Base-by-base conservation (phyloP, 2,329 filamentous ascomycete genomes). In the Aspergillus neoniger region DNA sequence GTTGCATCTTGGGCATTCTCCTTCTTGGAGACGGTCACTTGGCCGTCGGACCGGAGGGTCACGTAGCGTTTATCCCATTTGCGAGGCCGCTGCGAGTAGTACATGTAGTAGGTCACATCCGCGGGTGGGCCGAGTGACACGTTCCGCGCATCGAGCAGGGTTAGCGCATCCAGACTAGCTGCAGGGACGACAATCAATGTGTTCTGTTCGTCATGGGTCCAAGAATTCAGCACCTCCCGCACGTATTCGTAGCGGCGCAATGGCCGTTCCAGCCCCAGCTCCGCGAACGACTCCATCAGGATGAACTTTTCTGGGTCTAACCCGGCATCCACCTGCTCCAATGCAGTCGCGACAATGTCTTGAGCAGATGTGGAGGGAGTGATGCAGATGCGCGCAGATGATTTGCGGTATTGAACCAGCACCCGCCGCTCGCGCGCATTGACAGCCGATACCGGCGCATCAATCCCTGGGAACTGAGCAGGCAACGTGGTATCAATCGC, bases 41-140 rank as follows among this genome's bases (percentile, higher is more conserved):
- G 92, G 0, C 93, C 93, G 58, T 89, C 90, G 8, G 81, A 71
- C 4, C 89, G 82, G 30, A 98, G 78, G 0, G 87, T 92, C 55
- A 97, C 81, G 75, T 85, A 92, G 41, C 91, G 87, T 77, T 96
- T 96, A 67, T 87, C 88, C 95, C 94, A 98, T 73, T 92, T 95
- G 15, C 91, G 90, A 0, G 89, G 88, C 50, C 87, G 88, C 47
- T 92, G 89, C 0, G 91, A 95, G 76, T 96, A 88, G 69, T 94
- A 88, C 65, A 98, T 81, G 59, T 89, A 84, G 58, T 93, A 85
- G 14, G 86, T 85, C 59, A 88, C 85, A 44, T 89, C 89, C 1
- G 77, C 74, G 0, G 92, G 91, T 48, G 87, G 82, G 21, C 86
- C 80, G 25, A 80, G 79, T 1, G 89, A 85, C 3, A 90, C 91